Conservation (phyloP, 352 stramenopile genomes). For the Globisporangium yorkense region DNA sequence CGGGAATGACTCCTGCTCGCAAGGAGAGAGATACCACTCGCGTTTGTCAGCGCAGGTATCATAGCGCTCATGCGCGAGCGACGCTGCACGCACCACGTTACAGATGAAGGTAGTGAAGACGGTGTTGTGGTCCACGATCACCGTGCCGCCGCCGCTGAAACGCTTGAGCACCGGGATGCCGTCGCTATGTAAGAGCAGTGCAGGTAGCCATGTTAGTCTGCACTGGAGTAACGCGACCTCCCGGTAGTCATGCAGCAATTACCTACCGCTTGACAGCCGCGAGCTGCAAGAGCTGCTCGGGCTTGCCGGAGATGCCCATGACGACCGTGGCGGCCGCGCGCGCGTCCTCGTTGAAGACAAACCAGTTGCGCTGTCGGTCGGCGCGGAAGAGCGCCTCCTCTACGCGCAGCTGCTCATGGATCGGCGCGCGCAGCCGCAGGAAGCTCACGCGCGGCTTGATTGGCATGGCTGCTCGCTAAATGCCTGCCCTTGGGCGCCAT, state of each 20-base stretch:
- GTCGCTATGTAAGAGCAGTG: slow-evolving; percentile 27
- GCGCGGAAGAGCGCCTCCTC: slow-evolving; percentile 93
- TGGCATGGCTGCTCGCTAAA: neutral
- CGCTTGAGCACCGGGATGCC: slow-evolving; percentile 88
- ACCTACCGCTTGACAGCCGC: slow-evolving; percentile 67
- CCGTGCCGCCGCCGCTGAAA: slow-evolving; percentile 96
- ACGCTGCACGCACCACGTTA: slow-evolving; percentile 42
- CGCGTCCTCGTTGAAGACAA: slow-evolving; percentile 64
- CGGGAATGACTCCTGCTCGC: slow-evolving; percentile 51
- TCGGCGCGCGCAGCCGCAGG: slow-evolving; percentile 60
- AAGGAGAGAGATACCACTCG: neutral
- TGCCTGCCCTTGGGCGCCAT: too few species aligned
- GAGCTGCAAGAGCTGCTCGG: slow-evolving; percentile 85
- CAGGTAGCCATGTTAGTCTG: slow-evolving; percentile 1
- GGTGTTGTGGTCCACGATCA: slow-evolving; percentile 94
- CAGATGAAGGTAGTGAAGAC: slow-evolving; percentile 92
- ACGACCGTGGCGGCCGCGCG: slow-evolving; percentile 83
- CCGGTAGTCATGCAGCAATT: neutral
- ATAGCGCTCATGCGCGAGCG: neutral
- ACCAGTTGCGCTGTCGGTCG: slow-evolving; percentile 77
- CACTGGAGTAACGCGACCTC: neutral
- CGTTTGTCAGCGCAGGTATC: neutral
- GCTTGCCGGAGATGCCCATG: slow-evolving; percentile 95
- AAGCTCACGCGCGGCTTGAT: slow-evolving; percentile 58
- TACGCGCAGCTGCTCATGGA: slow-evolving; percentile 83